Evolutionary conservation across 2,329 filamentous ascomycete genomes (phyloP).

Genomic region (Phyllosticta citrichinensis): DNA sequence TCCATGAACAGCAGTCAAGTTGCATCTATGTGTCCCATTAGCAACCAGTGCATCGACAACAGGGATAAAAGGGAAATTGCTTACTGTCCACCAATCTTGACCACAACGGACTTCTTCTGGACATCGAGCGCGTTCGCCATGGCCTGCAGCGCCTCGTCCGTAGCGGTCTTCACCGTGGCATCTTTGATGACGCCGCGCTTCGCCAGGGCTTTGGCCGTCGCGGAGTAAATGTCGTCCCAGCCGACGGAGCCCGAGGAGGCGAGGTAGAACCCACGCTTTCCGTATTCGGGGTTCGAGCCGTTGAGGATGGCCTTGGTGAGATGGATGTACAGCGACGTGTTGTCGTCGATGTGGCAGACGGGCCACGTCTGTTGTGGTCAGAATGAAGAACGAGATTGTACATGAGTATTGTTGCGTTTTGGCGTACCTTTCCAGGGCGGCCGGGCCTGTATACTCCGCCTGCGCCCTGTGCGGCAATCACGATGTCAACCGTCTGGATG

Average conservation of each 20-base stretch:
- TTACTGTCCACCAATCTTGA: constrained; percentile 37
- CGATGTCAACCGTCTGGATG: constrained; percentile 42
- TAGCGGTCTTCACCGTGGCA: constrained; percentile 26
- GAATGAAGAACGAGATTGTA: neutral
- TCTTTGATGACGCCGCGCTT: constrained; percentile 32
- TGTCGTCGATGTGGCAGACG: constrained; percentile 43
- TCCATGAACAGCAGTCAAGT: constrained; percentile 34
- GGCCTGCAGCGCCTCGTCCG: constrained; percentile 25
- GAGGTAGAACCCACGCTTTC: constrained; percentile 41
- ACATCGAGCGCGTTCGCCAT: constrained; percentile 34
- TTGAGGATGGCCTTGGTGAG: constrained; percentile 16
- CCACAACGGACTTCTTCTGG: constrained; percentile 26
- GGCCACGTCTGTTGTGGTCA: constrained; percentile 37
- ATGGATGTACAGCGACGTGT: constrained; percentile 35
- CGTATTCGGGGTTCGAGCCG: constrained; percentile 25
- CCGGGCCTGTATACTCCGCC: no score
- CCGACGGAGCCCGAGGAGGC: constrained; percentile 39
- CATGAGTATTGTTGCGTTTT: no score
- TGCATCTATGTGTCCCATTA: constrained; percentile 27
- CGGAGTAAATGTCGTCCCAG: constrained; percentile 42
- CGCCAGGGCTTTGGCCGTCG: constrained; percentile 34
- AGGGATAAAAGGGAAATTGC: constrained; percentile 10
- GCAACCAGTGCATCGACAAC: neutral
- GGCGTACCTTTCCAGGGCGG: no score
- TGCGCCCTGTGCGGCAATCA: constrained; percentile 34